Percentiles rank a stretch among this genome's conserved stretches.
These are phyloP conservation scores for Saturnispora halmiae DNA, from an alignment of 805 yeast genomes.

Conservation along the genomic window DNA sequence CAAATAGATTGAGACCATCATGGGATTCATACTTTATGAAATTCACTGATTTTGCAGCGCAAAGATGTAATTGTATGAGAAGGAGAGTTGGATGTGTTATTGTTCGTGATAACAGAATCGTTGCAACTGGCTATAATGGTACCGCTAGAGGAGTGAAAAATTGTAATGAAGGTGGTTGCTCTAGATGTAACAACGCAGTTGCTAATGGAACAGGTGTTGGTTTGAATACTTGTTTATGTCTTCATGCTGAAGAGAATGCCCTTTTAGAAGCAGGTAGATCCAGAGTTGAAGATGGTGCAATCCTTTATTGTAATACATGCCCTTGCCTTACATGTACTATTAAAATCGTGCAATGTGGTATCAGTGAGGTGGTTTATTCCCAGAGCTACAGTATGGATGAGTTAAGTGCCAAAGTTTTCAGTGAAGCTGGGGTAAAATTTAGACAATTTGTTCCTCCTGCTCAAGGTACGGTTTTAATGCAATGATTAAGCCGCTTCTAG, in stretches of 20 bases:
- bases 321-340: conserved; percentile 96
- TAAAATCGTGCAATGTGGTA: conserved; percentile 89
- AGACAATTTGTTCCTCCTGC: conserved; percentile 47
- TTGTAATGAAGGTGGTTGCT: conserved; percentile 95
- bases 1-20: conserved; percentile 66
- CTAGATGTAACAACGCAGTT: conserved; percentile 70
- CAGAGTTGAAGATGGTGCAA: conserved; percentile 55
- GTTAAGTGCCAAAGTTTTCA: conserved; percentile 59
- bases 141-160: conserved; percentile 84
- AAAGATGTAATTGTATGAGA: conserved; percentile 93
- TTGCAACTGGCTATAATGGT: conserved; percentile 97
- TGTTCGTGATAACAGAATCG: conserved; percentile 73
- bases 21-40: conserved; percentile 98
- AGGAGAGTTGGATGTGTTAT: conserved; percentile 94
- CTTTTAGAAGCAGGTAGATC: conserved; percentile 89
- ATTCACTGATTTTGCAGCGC: conserved; percentile 85
- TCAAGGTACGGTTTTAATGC: conserved; percentile 18
- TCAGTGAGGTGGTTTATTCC: conserved; percentile 84
- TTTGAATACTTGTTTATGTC: conserved; percentile 77
- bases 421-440: conserved; percentile 61
- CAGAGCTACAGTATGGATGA: conserved; percentile 90
- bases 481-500: not conserved
- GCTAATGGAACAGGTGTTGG: conserved; percentile 44
- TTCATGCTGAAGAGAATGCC: conserved; percentile 98
- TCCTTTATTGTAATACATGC: conserved; percentile 88